These are phyloP conservation scores for Saxophila tyrrhenica DNA, from an alignment of 495 filamentous ascomycete genomes.

Conservation along the genomic window DNA sequence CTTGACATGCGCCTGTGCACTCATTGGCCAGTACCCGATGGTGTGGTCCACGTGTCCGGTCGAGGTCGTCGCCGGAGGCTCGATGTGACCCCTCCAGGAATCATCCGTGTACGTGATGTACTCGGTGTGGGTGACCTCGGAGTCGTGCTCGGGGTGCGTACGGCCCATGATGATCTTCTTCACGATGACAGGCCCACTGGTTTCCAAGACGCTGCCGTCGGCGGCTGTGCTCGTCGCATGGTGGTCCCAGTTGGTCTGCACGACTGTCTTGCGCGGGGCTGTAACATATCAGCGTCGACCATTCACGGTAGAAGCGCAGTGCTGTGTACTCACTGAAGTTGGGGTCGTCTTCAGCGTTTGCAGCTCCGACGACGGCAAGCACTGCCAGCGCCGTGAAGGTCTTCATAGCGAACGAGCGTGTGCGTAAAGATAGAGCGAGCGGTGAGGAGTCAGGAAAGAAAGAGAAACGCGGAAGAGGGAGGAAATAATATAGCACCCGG, in stretches of 20 bases:
- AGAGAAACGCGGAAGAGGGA: not conserved
- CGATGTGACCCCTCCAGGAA: no score
- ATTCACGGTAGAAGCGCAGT: not conserved
- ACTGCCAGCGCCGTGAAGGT: not conserved
- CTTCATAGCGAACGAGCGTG: not conserved
- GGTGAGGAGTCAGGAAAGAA: not conserved
- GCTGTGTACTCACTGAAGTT: not conserved
- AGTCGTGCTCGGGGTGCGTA: not conserved
- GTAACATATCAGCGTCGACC: not conserved
- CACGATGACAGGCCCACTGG: not conserved
- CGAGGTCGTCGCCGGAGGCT: no score
- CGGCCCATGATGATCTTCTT: not conserved
- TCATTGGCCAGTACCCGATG: no score
- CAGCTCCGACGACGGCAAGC: not conserved
- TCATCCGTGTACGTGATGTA: not conserved
- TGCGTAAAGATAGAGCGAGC: not conserved
- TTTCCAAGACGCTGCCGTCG: not conserved
- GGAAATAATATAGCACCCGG: not conserved
- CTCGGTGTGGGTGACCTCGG: not conserved
- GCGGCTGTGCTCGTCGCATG: not conserved
- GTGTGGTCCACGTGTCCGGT: no score
- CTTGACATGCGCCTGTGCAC: no score
- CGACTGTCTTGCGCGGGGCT: not conserved
- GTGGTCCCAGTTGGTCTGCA: not conserved
- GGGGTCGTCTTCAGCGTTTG: not conserved